Percentiles rank a stretch among this genome's conserved stretches.
phyloP scores from a whole-genome alignment of 179 eudicot species.

The Patellifolia procumbens region DNA sequence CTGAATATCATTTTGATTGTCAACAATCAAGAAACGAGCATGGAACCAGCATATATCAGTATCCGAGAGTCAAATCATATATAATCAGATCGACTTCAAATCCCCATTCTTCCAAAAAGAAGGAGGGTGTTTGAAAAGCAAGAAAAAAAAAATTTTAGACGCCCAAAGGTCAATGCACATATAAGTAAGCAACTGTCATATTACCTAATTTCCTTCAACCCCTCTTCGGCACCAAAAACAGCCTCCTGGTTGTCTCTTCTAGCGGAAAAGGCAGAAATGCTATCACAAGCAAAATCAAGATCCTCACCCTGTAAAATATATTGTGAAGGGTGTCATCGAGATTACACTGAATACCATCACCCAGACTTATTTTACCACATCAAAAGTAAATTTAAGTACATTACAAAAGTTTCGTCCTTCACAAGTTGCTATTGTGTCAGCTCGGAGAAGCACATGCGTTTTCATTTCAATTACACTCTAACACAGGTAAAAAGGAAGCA shows the following conservation, averaged over 20 bases:
- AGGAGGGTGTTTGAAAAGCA: not conserved
- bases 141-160: not conserved
- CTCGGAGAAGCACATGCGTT: not conserved
- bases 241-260: slow-evolving; percentile 97
- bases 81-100: not conserved
- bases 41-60: not conserved
- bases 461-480: not conserved
- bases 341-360: slow-evolving; percentile 12
- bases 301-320: slow-evolving; percentile 70
- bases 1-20: not conserved
- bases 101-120: not conserved
- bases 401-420: not conserved
- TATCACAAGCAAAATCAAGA: slow-evolving; percentile 91
- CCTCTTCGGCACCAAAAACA: slow-evolving; percentile 95
- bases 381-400: not conserved
- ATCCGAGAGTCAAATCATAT: not conserved
- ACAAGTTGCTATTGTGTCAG: not conserved
- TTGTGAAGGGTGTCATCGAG: slow-evolving; percentile 3
- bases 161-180: not conserved
- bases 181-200: not conserved
- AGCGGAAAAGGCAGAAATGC: slow-evolving; percentile 91
- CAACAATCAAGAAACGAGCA: slow-evolving; percentile 10
- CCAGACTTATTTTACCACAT: not conserved
- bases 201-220: slow-evolving; percentile 90
- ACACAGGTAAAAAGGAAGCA: not conserved